Evolutionary conservation across 2,329 filamentous ascomycete genomes (phyloP), one percentile per base, ranked within the genome.

Genomic region (Cordyceps pruinosa): DNA sequence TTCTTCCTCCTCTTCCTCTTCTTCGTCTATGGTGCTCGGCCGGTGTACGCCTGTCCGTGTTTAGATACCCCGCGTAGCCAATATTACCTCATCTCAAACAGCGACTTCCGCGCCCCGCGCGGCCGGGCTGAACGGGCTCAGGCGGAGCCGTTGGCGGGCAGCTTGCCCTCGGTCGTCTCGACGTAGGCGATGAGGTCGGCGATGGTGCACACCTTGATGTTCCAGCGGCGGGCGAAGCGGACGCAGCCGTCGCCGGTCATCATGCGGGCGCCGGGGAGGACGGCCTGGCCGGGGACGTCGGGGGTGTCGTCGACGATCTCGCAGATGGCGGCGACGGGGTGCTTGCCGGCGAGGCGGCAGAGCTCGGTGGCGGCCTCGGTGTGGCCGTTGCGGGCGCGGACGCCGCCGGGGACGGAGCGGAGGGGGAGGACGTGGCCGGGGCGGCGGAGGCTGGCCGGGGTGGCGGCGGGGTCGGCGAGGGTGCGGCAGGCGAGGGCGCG

Each of bases 321-420:
- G 65, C 88, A 90, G 68, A 97, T 97, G 25, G 90, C 92, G 37
- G 84, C 90, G 1, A 87, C 93, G 51, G 81, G 80, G 60, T 75
- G 72, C 76, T 90, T 93, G 1, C 91, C 91, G 1, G 92, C 87
- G 59, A 99, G 74, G 51, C 87, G 78, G 71, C 93, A 97, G 69
- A 99, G 85, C 71, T 99, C 94, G 5, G 95, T 83, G 10, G 88
- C 90, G 1, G 94, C 94, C 78, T 99, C 94, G 12, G 94, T 99
- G 72, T 99, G 94, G 4, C 94, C 94, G 51, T 78, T 78, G 17
- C 94, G 76, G 68, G 87, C 85, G 56, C 89, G 78, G 6, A 97
- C 89, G 30, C 93, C 93, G 17, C 94, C 94, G 26, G 83, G 78
- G 17, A 84, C 78, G 15, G 92, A 89, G 66, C 87, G 83, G 66